A percentile compares a stretch with the other conserved stretches of the same genome.
phyloP scores from a whole-genome alignment of 805 yeast species.

The Pichia californica region DNA sequence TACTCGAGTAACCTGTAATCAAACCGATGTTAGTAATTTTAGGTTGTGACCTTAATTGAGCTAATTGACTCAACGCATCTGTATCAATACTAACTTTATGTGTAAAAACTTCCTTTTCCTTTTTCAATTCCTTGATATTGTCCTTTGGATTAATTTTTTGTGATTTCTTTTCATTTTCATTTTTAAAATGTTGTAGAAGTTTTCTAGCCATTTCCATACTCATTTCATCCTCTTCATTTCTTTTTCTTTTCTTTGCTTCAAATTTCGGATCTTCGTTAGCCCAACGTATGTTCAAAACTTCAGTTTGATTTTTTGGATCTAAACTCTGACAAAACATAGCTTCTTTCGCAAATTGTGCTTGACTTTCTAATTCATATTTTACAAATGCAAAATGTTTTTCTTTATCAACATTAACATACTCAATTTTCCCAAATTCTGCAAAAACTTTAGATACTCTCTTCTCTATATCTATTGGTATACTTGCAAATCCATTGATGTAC shows the following conservation, averaged over 20 bases:
- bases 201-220: slow-evolving; percentile 49
- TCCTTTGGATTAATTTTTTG: background rate
- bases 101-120: background rate
- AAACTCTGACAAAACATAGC: slow-evolving; percentile 85
- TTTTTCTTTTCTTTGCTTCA: slow-evolving; percentile 43
- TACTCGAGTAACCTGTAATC: slow-evolving; percentile 7
- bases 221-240: slow-evolving; percentile 42
- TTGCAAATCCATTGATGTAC: slow-evolving; percentile 59
- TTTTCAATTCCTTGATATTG: background rate
- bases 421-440: slow-evolving; percentile 70
- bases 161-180: slow-evolving; percentile 15
- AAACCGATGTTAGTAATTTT: background rate
- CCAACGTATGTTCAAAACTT: slow-evolving; percentile 72
- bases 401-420: slow-evolving; percentile 53
- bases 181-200: slow-evolving; percentile 31
- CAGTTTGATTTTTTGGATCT: slow-evolving; percentile 38
- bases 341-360: slow-evolving; percentile 93
- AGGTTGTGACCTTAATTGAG: background rate
- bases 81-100: background rate
- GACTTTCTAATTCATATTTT: slow-evolving; percentile 56
- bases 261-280: slow-evolving; percentile 88
- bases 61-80: background rate
- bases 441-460: slow-evolving; percentile 43
- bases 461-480: slow-evolving; percentile 29
- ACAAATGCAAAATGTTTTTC: slow-evolving; percentile 73